A percentile compares a stretch with the other conserved stretches of the same genome.
phyloP scores from a whole-genome alignment of 2,329 filamentous ascomycete species.

The Acarospora socialis region DNA sequence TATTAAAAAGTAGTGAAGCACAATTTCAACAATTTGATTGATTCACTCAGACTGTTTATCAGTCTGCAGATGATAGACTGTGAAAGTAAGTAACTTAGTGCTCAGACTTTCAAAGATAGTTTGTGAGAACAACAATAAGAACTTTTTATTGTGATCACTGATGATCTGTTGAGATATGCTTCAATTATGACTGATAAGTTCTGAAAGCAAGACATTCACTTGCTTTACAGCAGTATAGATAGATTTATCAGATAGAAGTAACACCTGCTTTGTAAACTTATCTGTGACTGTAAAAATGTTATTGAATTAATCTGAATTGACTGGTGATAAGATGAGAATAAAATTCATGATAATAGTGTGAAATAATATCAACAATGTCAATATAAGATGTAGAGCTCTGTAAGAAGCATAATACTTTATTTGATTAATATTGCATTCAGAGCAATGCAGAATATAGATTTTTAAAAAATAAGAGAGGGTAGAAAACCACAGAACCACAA shows the following conservation, averaged over 20 bases:
- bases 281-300: conserved; percentile 1
- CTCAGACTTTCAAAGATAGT: background rate
- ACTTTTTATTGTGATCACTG: conserved; percentile 2
- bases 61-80: background rate
- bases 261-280: conserved; percentile 4
- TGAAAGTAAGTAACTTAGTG: conserved; percentile 1
- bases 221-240: background rate
- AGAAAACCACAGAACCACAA: no score
- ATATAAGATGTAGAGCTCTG: conserved; percentile 1
- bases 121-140: conserved; percentile 1
- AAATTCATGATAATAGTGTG: conserved; percentile 6
- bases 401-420: background rate
- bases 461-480: no score
- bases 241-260: background rate
- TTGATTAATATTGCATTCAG: conserved; percentile 2
- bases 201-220: background rate
- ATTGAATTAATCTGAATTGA: background rate
- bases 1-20: background rate
- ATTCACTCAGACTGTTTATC: background rate
- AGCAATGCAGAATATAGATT: conserved; percentile 4
- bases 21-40: conserved; percentile 1
- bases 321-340: conserved; percentile 3
- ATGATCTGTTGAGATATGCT: conserved; percentile 1
- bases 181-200: conserved; percentile 1
- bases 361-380: conserved; percentile 1